A percentile compares a stretch with the other conserved stretches of the same genome.
Conservation (phyloP, 192 early-diverging fungal species). For the Ambispora gerdemannii region DNA sequence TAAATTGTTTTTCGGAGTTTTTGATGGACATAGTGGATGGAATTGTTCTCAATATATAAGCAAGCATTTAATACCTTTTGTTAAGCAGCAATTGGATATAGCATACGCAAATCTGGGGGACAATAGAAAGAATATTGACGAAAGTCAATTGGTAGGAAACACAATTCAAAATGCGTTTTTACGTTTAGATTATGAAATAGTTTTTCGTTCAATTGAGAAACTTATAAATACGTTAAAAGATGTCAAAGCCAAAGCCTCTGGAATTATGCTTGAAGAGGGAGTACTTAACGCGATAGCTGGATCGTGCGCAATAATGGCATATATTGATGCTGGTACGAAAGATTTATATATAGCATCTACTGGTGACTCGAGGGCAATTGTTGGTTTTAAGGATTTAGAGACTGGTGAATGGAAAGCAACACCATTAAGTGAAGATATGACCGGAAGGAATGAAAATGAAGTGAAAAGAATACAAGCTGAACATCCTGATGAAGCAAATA, state of each 20-base stretch:
- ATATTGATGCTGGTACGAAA: slow-evolving; percentile 44
- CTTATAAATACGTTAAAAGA: slow-evolving; percentile 39
- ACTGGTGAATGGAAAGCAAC: slow-evolving; percentile 48
- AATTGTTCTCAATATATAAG: slow-evolving; percentile 46
- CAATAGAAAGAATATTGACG: slow-evolving; percentile 21
- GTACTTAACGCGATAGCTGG: slow-evolving; percentile 45
- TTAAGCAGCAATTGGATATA: slow-evolving; percentile 42
- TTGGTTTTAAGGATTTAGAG: slow-evolving; percentile 37
- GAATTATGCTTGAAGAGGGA: slow-evolving; percentile 31
- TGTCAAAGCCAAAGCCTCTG: neutral
- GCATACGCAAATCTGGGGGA: slow-evolving; percentile 32
- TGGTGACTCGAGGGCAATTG: slow-evolving; percentile 52
- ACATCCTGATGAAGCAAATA: slow-evolving; percentile 68
- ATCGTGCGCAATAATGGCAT: slow-evolving; percentile 55
- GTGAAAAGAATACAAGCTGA: slow-evolving; percentile 55
- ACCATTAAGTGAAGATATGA: slow-evolving; percentile 64
- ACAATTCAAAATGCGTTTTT: slow-evolving; percentile 47
- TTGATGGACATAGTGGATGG: slow-evolving; percentile 56
- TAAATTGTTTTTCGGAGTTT: slow-evolving; percentile 49
- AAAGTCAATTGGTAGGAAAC: slow-evolving; percentile 31
- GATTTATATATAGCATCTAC: slow-evolving; percentile 54
- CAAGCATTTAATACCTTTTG: slow-evolving; percentile 44
- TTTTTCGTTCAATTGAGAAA: slow-evolving; percentile 41
- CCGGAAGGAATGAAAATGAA: slow-evolving; percentile 51
- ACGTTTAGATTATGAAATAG: slow-evolving; percentile 48